A percentile compares a stretch with the other conserved stretches of the same genome.
These are phyloP conservation scores for Rhododendron williamsianum DNA, from an alignment of 148 eudicot species.

Conservation along the genomic window DNA sequence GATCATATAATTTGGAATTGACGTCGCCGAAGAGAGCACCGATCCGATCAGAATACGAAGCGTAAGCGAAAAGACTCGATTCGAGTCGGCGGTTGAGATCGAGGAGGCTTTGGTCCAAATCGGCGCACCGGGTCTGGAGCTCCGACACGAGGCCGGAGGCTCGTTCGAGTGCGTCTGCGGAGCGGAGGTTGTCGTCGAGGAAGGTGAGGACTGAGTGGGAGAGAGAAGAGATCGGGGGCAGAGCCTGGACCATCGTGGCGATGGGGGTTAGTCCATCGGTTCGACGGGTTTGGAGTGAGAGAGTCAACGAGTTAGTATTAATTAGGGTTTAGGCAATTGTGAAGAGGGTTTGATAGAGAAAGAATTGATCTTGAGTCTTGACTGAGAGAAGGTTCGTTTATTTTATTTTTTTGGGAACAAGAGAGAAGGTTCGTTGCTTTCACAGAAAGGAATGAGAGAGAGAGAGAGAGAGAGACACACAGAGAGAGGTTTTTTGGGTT, in stretches of 20 bases:
- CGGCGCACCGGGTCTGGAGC: constrained; percentile 47
- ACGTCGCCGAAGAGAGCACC: constrained; percentile 35
- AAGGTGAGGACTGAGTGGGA: constrained; percentile 48
- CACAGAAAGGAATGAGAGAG: background rate
- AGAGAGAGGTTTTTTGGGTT: background rate
- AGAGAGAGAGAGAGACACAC: background rate
- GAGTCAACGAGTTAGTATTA: background rate
- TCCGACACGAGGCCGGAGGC: constrained; percentile 44
- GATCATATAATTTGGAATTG: constrained; percentile 26
- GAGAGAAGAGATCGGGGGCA: constrained; percentile 50
- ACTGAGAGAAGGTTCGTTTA: background rate
- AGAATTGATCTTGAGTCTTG: background rate
- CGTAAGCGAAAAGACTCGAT: constrained; percentile 33
- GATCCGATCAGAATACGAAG: constrained; percentile 44
- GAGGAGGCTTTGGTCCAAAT: constrained; percentile 40
- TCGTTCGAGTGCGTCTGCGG: constrained; percentile 33
- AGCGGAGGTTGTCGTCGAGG: constrained; percentile 45
- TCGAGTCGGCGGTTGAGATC: constrained; percentile 47
- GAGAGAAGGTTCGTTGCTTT: background rate
- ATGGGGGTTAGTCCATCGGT: constrained; percentile 3
- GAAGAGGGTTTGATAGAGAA: background rate
- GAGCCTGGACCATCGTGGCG: constrained; percentile 10
- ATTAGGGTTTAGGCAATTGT: background rate
- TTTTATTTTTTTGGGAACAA: too few relatives aligned
- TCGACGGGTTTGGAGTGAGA: background rate